Evolutionary conservation across 2,329 filamentous ascomycete species (phyloP).

Genomic region (Colletotrichum aenigma): DNA sequence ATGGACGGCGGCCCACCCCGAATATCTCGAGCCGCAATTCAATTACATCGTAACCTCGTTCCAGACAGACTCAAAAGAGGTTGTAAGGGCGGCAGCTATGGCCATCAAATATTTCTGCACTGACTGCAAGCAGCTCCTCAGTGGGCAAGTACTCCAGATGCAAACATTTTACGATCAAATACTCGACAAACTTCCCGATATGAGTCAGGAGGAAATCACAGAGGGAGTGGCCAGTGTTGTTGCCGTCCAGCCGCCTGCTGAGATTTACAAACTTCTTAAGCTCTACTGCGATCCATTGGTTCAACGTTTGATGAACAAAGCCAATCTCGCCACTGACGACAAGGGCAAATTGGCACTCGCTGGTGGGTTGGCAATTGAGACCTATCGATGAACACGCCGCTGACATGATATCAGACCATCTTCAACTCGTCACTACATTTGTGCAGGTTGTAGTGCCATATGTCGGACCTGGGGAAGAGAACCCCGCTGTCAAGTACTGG

Average conservation of each 20-base stretch:
- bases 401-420: constrained; percentile 66
- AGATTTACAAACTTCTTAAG: constrained; percentile 86
- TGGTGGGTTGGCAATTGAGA: constrained; percentile 51
- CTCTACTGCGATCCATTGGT: constrained; percentile 93
- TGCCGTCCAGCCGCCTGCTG: constrained; percentile 79
- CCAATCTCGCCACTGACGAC: constrained; percentile 83
- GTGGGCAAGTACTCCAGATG: constrained; percentile 81
- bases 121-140: constrained; percentile 87
- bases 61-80: constrained; percentile 85
- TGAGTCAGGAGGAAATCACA: constrained; percentile 94
- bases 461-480: constrained; percentile 72
- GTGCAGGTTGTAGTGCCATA: constrained; percentile 79
- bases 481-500: constrained; percentile 96
- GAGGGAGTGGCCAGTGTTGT: constrained; percentile 94
- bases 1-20: constrained; percentile 93
- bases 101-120: constrained; percentile 97
- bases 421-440: constrained; percentile 92
- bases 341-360: constrained; percentile 85
- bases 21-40: constrained; percentile 90
- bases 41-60: constrained; percentile 96
- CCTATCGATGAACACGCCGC: neutral
- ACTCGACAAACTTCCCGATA: constrained; percentile 81
- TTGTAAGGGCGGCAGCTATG: constrained; percentile 88
- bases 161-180: constrained; percentile 93
- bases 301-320: constrained; percentile 82